Evolutionary conservation across 1,284 basidiomycete species (phyloP), one percentile per base, ranked within the genome.

Genomic region (Sparassis latifolia): DNA sequence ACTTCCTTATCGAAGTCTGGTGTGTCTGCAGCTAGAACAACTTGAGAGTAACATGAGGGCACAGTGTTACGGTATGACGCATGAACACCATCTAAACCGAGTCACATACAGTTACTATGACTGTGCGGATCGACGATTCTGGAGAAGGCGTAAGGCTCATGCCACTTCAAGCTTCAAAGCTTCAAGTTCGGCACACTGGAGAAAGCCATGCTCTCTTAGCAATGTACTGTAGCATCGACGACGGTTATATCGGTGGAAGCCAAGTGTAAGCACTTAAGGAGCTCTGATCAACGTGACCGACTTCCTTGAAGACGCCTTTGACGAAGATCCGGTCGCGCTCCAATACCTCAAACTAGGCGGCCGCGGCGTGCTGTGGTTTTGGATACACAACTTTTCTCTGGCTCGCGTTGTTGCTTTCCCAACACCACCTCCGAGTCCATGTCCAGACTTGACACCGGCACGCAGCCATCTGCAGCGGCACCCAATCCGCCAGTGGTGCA

Each of bases 1-100:
- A 71, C 72, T 58, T 86, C 81, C 49, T 72, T 67, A 53, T 78
- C 75, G 50, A 82, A 89, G 56, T 80, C 68, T 2, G 86, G 86
- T 2, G 77, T 7, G 67, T 53, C 53, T 72, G 65, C 0, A 82
- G 74, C 3, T 67, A 57, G 20, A 68, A 63, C 10, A 88, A 62
- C 58, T 88, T 86, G 3, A 79, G 59, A 43, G 86, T 80, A 4
- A 85, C 84, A 56, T 88, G 52, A 87, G 82, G 68, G 76, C 84
- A 28, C 86, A 84, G 66, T 86, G 84, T 40, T 72, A 86, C 60
- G 80, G 93, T 59, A 79, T 82, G 65, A 73, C 79, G 10, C 84
- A 83, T 10, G 93, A 69, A 0, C 80, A 69, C 29, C 93, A 74
- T 0, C 92, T 92, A 69, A 93, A 82, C 53, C 6, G 35, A 37